Evolutionary conservation across 805 yeast species (phyloP), one percentile per base, ranked within the genome.

Genomic region (Yamadazyma olivae): DNA sequence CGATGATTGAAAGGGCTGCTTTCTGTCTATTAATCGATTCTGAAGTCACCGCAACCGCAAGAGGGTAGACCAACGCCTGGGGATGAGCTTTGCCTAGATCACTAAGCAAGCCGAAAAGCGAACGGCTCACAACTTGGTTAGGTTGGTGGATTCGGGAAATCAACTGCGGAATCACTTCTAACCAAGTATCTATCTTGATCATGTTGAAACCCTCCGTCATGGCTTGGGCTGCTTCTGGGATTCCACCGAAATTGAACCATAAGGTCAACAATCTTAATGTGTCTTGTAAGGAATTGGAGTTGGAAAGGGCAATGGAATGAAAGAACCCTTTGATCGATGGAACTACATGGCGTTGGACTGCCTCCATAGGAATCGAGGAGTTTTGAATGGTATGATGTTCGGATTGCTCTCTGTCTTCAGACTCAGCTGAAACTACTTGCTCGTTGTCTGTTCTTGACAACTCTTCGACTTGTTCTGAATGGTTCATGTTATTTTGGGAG

Each of bases 61-160:
- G 70, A 3, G 98, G 98, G 54, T 89, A 91, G 5, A 93, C 91
- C 50, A 93, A 73, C 0, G 98, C 97, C 56, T 93, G 99, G 1
- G 99, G 99, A 61, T 93, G 98, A 1, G 91, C 91, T 47, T 85
- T 83, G 26, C 99, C 99, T 13, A 93, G 66, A 48, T 89, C 95
- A 3, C 95, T 77, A 43, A 93, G 67, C 23, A 93, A 64, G 0
- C 90, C 85, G 46, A 87, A 77, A 36, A 93, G 70, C 0, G 96
- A 78, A 35, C 81, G 73, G 44, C 95, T 80, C 12, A 93, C 96
- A 16, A 77, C 74, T 33, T 82, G 85, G 52, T 91, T 84, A 0
- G 96, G 96, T 56, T 93, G 98, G 56, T 95, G 98, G 48, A 93
- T 91, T 43, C 97, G 84, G 0, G 99, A 89, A 45, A 93, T 91